These are phyloP conservation scores for Canna indica DNA, from an alignment of 176 grass and related monocot species.

Conservation along the genomic window DNA sequence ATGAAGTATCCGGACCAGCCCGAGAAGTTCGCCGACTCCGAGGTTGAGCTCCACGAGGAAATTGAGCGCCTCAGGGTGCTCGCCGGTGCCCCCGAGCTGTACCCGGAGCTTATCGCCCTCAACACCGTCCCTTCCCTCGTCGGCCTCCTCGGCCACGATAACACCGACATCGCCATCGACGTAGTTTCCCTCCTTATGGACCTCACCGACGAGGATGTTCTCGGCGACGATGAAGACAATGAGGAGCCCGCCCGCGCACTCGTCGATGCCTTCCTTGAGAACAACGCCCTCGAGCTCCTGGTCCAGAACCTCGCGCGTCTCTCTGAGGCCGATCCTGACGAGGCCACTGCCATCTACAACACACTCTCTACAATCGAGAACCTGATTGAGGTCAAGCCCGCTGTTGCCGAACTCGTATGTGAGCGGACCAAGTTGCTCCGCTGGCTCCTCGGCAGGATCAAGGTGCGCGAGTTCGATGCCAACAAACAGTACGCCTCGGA, in stretches of 20 bases:
- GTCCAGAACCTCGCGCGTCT: slow-evolving; percentile 78
- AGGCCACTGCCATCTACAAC: slow-evolving; percentile 64
- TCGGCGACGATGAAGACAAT: slow-evolving; percentile 33
- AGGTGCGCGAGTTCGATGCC: slow-evolving; percentile 72
- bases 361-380: slow-evolving; percentile 78
- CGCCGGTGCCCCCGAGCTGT: slow-evolving; percentile 73
- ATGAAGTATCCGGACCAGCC: slow-evolving; percentile 89
- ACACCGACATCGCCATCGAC: slow-evolving; percentile 69
- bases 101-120: slow-evolving; percentile 61
- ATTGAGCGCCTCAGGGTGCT: slow-evolving; percentile 68
- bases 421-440: slow-evolving; percentile 74
- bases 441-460: slow-evolving; percentile 73
- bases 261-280: slow-evolving; percentile 55
- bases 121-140: slow-evolving; percentile 64
- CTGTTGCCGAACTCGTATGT: slow-evolving; percentile 68
- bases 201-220: slow-evolving; percentile 75
- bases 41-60: slow-evolving; percentile 79
- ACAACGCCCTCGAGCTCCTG: slow-evolving; percentile 76
- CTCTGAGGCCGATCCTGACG: slow-evolving; percentile 67
- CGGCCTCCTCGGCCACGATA: slow-evolving; percentile 72
- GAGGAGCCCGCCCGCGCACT: slow-evolving; percentile 43
- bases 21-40: slow-evolving; percentile 67
- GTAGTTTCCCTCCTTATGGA: slow-evolving; percentile 73
- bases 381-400: slow-evolving; percentile 65
- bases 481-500: slow-evolving; percentile 97